phyloP scores from a whole-genome alignment of 768 basidiomycete species.

The Pilatotrama ljubarskyi region DNA sequence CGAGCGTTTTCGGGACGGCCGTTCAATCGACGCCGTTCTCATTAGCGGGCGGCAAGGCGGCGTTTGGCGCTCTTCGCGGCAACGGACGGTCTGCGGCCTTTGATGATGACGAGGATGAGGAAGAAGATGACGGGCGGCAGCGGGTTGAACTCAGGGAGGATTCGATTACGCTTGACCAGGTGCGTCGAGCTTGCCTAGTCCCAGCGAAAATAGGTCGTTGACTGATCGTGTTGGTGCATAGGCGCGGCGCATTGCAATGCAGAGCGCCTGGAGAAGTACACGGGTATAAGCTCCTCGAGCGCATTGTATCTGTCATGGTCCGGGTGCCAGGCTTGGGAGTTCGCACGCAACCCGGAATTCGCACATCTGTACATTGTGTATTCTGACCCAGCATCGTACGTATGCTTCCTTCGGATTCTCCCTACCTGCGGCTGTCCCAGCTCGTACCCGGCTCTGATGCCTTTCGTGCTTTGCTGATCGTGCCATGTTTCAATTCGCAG shows the following conservation, averaged over 20 bases:
- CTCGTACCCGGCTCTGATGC: background rate
- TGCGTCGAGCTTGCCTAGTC: slow-evolving; percentile 34
- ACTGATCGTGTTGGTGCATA: slow-evolving; percentile 30
- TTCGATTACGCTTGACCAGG: slow-evolving; percentile 92
- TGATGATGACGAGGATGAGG: slow-evolving; percentile 72
- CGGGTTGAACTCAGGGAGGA: slow-evolving; percentile 77
- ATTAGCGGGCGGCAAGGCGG: slow-evolving; percentile 75
- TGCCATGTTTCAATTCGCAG: background rate
- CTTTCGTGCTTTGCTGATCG: background rate
- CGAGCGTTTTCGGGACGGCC: slow-evolving; percentile 83
- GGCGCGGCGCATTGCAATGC: slow-evolving; percentile 85
- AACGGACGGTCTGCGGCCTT: slow-evolving; percentile 38
- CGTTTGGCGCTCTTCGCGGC: slow-evolving; percentile 76
- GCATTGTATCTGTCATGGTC: background rate
- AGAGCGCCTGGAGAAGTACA: slow-evolving; percentile 83
- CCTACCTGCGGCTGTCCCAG: background rate
- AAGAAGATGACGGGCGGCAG: slow-evolving; percentile 59
- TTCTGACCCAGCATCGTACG: slow-evolving; percentile 9
- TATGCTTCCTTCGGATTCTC: background rate
- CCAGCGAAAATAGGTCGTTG: background rate
- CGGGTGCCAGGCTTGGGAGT: background rate
- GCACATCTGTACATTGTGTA: slow-evolving; percentile 2
- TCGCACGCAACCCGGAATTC: background rate
- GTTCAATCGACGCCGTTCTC: slow-evolving; percentile 81
- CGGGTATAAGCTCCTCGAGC: slow-evolving; percentile 42